Conservation (phyloP, 345 rosid species). For the Cardamine chenopodiifolia region DNA sequence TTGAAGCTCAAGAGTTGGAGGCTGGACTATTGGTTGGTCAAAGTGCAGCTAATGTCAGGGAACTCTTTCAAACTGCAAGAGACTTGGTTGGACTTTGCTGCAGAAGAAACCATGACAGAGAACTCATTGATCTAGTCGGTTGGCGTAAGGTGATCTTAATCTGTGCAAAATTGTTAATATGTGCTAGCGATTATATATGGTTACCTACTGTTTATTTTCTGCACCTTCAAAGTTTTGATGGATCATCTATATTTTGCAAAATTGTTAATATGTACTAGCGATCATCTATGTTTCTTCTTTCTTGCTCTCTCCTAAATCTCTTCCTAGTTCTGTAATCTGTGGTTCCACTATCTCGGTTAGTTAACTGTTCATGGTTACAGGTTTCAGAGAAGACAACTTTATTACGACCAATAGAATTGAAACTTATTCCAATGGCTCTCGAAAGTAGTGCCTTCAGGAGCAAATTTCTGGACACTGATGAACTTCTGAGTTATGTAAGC, state of each 20-base stretch:
- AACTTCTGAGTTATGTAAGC: conserved; percentile 84
- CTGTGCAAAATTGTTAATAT: conserved; percentile 15
- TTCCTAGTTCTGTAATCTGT: conserved; percentile 17
- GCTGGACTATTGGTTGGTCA: conserved; percentile 99
- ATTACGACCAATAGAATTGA: conserved; percentile 81
- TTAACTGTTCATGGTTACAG: conserved; percentile 49
- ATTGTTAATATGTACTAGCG: conserved; percentile 8
- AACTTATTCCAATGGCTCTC: conserved; percentile 89
- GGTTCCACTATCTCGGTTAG: conserved; percentile 35
- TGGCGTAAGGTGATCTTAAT: conserved; percentile 75
- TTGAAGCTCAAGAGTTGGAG: conserved; percentile 90
- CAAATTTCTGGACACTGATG: conserved; percentile 89
- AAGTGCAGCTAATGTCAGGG: conserved; percentile 96
- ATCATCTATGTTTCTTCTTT: conserved; percentile 12
- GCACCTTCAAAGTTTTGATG: conserved; percentile 6
- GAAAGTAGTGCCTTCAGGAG: conserved; percentile 95
- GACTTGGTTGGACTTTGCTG: conserved; percentile 78
- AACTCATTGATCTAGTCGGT: conserved; percentile 74
- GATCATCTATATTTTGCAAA: conserved; percentile 8
- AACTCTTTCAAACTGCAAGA: conserved; percentile 95
- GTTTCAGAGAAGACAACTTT: conserved; percentile 90
- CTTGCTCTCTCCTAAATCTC: conserved; percentile 17
- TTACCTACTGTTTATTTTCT: conserved; percentile 4
- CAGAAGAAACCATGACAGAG: conserved; percentile 83
- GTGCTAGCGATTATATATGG: conserved; percentile 1